Evolutionary conservation across 495 filamentous ascomycete genomes (phyloP), one percentile per base, ranked within the genome.

Genomic region (Pseudomonodictys pantanalensis): DNA sequence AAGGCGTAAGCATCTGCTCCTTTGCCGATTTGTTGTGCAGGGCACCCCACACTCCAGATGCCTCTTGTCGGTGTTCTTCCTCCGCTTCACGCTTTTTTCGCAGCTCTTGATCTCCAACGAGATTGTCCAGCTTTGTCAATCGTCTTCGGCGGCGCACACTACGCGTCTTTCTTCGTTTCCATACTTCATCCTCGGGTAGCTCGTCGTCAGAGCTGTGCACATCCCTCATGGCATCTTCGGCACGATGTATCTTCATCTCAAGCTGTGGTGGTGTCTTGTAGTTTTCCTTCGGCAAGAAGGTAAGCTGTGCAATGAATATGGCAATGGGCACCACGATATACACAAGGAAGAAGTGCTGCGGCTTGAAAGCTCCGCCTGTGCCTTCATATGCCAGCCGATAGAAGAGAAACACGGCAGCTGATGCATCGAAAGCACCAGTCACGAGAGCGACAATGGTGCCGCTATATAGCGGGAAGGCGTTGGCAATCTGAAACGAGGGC

Each of bases 341-440:
- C 10, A 65, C 65, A 5, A 90, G 71, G 72, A 95, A 95, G 77
- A 95, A 92, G 33, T 77, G 75, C 46, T 80, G 74, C 18, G 84
- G 80, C 12, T 80, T 80, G 62, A 95, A 83, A 25, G 66, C 61
- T n/a, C 83, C 82, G 11, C 74, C 65, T 1, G 81, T 84, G 44
- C 73, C 75, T 53, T 89, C 77, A 66, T 88, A 92, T 20, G 89
- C 70, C 26, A 95, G 72, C 1, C 90, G 82, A 70, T 93, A 93
- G 12, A 90, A 61, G n/a, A 96, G 79, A 67, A 95, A 96, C 2
- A 95, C 64, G 12, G 90, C 89, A 64, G 86, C 90, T 2, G 88
- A 92, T 0, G 90, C 85, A 71, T 96, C 91, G 62, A 95, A 96
- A 28, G 89, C 90, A 5, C 91, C 91, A 0, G 90, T 96, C 18